Base-by-base conservation (phyloP, 345 rosid species). In the Pelargonium nanum region DNA sequence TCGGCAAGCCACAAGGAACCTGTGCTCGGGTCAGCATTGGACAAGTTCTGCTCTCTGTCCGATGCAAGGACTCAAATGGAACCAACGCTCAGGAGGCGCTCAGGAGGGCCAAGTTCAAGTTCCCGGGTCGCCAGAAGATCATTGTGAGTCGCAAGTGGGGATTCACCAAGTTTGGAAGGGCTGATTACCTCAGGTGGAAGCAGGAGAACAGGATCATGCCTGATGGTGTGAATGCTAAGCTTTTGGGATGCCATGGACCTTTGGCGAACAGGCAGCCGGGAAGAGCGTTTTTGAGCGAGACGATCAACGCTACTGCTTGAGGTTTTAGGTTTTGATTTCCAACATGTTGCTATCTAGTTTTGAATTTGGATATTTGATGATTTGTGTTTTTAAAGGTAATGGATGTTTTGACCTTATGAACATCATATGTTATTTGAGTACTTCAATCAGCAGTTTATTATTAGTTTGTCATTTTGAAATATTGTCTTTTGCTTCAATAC, bases 201-300 rank as follows among this genome's bases (percentile, higher is more conserved):
- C 66, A 68, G 2, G 75, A 71, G 19, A 75, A 77, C 73, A 71
- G 86, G 68, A 77, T 82, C 54, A 54, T 72, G 16, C 78, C 82
- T 4, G 84, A 82, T 45, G 86, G 86, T 57, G 84, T 82, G 56
- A 79, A 82, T 59, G 84, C 84, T 19, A 79, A 79, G 69, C 72
- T 69, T 24, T 67, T 69, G 34, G 72, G 72, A 53, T 69, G 72
- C 51, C 72, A 69, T 54, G 72, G 72, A 25, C 67, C 67, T 58
- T 26, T 69, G 57, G 72, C 66, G 15, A 32, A 53, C 4, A 60
- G 72, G 26, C 58, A 62, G n/a, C 63, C 72, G 22, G 64, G 72
- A 54, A 58, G 59, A 54, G 72, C 67, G 23, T 69, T 69, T 24
- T 51, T 68, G 22, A 40, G 48, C 15, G 48, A 40, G 9, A 17